Evolutionary conservation across 1,284 basidiomycete species (phyloP).

Genomic region (Ganoderma lingzhi): DNA sequence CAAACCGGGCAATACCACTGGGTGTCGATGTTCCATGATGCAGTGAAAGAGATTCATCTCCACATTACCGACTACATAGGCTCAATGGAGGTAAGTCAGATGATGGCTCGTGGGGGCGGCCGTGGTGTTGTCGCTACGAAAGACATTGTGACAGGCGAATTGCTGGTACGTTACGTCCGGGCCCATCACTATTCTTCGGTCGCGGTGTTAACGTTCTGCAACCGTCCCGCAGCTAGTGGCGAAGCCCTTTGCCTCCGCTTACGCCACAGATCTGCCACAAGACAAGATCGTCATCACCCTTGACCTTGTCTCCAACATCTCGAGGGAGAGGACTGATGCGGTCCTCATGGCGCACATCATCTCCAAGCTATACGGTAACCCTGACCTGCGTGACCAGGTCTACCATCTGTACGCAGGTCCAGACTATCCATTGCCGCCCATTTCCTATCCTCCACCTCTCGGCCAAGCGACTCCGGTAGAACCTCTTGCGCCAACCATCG

Average conservation of each 20-base stretch:
- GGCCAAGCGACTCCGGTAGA: conserved; percentile 17
- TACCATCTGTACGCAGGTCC: conserved; percentile 34
- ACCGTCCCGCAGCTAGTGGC: conserved; percentile 26
- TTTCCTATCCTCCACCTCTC: conserved; percentile 22
- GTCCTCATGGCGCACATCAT: conserved; percentile 23
- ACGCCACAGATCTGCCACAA: conserved; percentile 20
- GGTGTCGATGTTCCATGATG: conserved; percentile 24
- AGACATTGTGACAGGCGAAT: conserved; percentile 27
- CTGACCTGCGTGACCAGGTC: conserved; percentile 29
- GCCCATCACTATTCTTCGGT: neutral
- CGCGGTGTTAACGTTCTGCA: neutral
- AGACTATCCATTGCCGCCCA: conserved; percentile 30
- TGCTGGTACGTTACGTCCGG: conserved; percentile 27
- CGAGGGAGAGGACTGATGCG: conserved; percentile 22
- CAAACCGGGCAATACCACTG: conserved; percentile 31
- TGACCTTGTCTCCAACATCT: conserved; percentile 26
- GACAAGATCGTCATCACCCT: conserved; percentile 21
- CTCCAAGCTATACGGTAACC: conserved; percentile 35
- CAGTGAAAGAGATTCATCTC: conserved; percentile 22
- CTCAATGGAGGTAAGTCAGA: conserved; percentile 23
- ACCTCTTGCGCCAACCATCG: conserved; percentile 20
- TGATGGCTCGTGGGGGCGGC: conserved; percentile 31
- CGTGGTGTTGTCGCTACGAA: conserved; percentile 30
- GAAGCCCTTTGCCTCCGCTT: conserved; percentile 31
- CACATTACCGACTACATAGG: conserved; percentile 34